A percentile compares a stretch with the other conserved stretches of the same genome.
phyloP scores from a whole-genome alignment of 306 rosid genomes.

The Prunus mume region DNA sequence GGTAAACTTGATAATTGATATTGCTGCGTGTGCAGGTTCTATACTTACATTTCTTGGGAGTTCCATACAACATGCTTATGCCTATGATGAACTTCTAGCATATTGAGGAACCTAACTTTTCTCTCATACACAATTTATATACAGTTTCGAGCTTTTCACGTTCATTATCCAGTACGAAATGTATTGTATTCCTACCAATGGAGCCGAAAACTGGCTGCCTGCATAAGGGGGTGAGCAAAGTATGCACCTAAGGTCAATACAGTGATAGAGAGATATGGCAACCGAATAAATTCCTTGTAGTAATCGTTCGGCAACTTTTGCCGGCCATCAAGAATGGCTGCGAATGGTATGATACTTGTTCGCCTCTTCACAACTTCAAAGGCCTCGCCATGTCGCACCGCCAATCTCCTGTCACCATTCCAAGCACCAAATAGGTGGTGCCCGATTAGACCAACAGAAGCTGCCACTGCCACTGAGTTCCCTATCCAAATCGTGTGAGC shows the following conservation, averaged over 20 bases:
- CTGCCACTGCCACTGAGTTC: constrained; percentile 78
- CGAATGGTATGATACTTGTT: constrained; percentile 83
- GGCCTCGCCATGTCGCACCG: constrained; percentile 54
- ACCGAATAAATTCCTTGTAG: constrained; percentile 80
- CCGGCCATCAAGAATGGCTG: constrained; percentile 86
- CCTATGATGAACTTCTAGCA: background rate
- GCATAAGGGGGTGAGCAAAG: constrained; percentile 91
- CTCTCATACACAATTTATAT: background rate
- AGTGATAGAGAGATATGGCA: constrained; percentile 78
- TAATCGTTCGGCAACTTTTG: constrained; percentile 78
- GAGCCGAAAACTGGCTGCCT: constrained; percentile 71
- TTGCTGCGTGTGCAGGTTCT: no score
- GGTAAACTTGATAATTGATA: no score
- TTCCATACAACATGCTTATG: background rate
- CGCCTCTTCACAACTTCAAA: constrained; percentile 62
- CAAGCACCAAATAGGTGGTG: constrained; percentile 94
- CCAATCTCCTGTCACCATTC: constrained; percentile 87
- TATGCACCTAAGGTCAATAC: constrained; percentile 81
- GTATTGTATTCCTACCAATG: constrained; percentile 59
- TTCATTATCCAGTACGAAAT: background rate
- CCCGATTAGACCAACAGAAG: constrained; percentile 78
- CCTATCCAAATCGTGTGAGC: constrained; percentile 96
- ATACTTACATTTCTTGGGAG: background rate
- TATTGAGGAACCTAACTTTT: background rate
- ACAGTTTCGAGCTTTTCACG: background rate